Evolutionary conservation across 2,329 filamentous ascomycete genomes (phyloP), one percentile per base, ranked within the genome.

Genomic region (Phoma sp.): DNA sequence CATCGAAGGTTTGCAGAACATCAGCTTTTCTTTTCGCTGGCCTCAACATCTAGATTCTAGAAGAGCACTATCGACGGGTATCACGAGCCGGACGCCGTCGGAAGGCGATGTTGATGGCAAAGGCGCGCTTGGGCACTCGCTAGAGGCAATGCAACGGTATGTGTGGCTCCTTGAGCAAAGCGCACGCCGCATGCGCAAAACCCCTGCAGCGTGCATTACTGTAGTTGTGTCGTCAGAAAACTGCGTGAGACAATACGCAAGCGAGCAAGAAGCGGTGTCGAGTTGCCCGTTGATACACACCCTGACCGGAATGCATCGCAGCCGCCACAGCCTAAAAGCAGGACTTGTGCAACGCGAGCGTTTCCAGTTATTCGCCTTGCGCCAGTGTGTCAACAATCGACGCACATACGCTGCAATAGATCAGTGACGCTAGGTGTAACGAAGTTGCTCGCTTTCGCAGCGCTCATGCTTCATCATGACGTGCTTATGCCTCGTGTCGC

Each of bases 1-100:
- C 42, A 50, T 55, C 52, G 52, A 55, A 55, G 46, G 23, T 49
- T 36, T 49, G 52, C 41, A 47, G 52, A 55, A 50, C 36, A 55
- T 50, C 41, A 47, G 52, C 25, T 37, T 22, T 49, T 51, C 25
- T 37, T 22, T 49, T 51, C 42, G 24, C 25, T 24, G 30, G 32
- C 18, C 45, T 50, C 52, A 50, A 50, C 37, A 49, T 18, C 4
- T 41, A 9, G 23, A 32, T 45, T 18, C 4, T 41, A 9, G 23
- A 32, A n/a, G 10, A 22, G 32, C 41, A 25, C 41, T 46, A 41
- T 39, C 7, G 33, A 32, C 40, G 35, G 47, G 11, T 32, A 35
- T 33, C 23, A 33, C 30, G 18, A 10, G n/a, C 41, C 41, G 24
- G 49, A 38, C 32, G 29, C 11, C 24, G 38, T 42, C 43, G 36